Evolutionary conservation across 1,284 basidiomycete genomes (phyloP).

Genomic region (Trametes polyzona): DNA sequence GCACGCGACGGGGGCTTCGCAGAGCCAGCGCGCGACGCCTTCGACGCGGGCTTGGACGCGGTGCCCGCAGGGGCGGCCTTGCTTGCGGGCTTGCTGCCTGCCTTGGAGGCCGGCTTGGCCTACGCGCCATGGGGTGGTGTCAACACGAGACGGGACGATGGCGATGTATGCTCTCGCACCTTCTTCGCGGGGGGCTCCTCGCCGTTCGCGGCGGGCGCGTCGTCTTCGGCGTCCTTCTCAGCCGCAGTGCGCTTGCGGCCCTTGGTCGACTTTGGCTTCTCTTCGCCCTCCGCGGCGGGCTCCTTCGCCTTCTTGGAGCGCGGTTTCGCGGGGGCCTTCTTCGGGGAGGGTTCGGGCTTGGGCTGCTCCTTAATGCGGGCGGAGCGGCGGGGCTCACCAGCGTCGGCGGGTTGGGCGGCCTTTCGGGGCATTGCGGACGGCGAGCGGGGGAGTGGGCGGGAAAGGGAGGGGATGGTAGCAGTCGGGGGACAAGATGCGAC

Average conservation of each 20-base stretch:
- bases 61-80: slow-evolving; percentile 31
- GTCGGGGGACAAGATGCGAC: slow-evolving; percentile 27
- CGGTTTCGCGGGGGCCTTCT: slow-evolving; percentile 66
- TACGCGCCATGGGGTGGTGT: slow-evolving; percentile 7
- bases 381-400: slow-evolving; percentile 68
- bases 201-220: slow-evolving; percentile 32
- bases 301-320: slow-evolving; percentile 55
- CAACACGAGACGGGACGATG: slow-evolving; percentile 2
- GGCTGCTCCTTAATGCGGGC: slow-evolving; percentile 73
- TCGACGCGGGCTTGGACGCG: slow-evolving; percentile 37
- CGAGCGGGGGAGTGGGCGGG: slow-evolving; percentile 20
- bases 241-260: slow-evolving; percentile 57
- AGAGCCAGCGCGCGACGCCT: slow-evolving; percentile 33
- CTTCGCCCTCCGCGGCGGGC: slow-evolving; percentile 32
- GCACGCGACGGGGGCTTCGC: slow-evolving; percentile 35
- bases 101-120: slow-evolving; percentile 37
- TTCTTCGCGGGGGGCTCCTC: slow-evolving; percentile 41
- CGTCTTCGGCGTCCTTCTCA: slow-evolving; percentile 38
- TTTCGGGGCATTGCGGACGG: slow-evolving; percentile 64
- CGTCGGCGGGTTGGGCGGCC: slow-evolving; percentile 48
- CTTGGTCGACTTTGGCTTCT: slow-evolving; percentile 60
- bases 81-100: slow-evolving; percentile 31
- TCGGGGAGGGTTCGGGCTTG: slow-evolving; percentile 52
- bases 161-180: slow-evolving; percentile 25
- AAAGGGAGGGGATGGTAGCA: slow-evolving; percentile 24